Conservation (phyloP, 768 basidiomycete genomes). For the Leucocoprinus birnbaumii region DNA sequence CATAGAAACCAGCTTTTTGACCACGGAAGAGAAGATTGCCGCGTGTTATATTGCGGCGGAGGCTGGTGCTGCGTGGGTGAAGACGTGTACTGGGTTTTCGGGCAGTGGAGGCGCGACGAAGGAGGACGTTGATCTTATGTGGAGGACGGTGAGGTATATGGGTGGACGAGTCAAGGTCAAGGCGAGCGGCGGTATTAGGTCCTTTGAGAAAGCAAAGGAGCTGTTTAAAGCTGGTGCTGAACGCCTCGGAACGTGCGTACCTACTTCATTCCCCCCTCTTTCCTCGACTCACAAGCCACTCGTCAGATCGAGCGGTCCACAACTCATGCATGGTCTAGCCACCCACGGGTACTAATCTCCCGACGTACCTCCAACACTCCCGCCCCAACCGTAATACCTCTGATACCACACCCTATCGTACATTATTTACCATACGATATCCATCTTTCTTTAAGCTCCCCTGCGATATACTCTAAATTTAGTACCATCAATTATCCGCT, state of each 20-base stretch:
- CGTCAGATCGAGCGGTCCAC: slow-evolving; percentile 7
- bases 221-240: slow-evolving; percentile 50
- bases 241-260: slow-evolving; percentile 49
- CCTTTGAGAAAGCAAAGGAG: slow-evolving; percentile 41
- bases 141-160: slow-evolving; percentile 33
- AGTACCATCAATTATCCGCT: not conserved
- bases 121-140: slow-evolving; percentile 44
- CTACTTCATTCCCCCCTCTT: not conserved
- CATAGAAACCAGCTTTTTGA: slow-evolving; percentile 46
- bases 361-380: not conserved
- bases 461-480: not conserved
- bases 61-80: slow-evolving; percentile 51
- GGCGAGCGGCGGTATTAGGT: slow-evolving; percentile 49
- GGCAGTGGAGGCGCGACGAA: slow-evolving; percentile 40
- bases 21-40: slow-evolving; percentile 42
- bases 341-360: slow-evolving; percentile 2
- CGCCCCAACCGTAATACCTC: not conserved
- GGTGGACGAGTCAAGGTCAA: slow-evolving; percentile 41
- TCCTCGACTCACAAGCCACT: not conserved
- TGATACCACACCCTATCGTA: no score
- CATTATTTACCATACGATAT: no score
- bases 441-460: not conserved
- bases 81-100: slow-evolving; percentile 51
- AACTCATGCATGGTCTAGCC: slow-evolving; percentile 7
- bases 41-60: slow-evolving; percentile 45